Base-by-base conservation (phyloP, 83 land plant species). In the Picea mariana region DNA sequence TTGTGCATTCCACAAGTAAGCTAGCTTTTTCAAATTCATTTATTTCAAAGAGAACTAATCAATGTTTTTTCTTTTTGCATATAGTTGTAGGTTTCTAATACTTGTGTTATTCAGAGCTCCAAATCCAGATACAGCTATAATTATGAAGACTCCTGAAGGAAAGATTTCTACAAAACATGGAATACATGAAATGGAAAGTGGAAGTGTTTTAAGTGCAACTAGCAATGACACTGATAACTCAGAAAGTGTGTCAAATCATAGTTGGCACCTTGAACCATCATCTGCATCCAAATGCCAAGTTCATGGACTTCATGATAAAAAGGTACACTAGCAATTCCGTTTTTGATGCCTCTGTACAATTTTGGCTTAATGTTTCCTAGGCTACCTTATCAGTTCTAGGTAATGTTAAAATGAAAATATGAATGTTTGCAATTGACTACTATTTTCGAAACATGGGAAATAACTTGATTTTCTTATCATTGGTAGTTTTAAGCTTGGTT, bases 261-360 rank as follows among this genome's bases (percentile, higher is more conserved):
- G 77, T 80, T 44, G 67, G 12, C 87, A 86, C 27, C 23, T 82
- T 81, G 90, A 87, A 44, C 73, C 87, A 60, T 88, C 84, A 15
- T 85, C 89, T 79, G 89, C 96, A 79, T 88, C 92, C 17, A 89
- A 91, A 75, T 93, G 96, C 75, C 89, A 81, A 52, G 58, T 86
- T 8, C 88, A 65, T 60, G 87, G 63, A 59, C 88, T 80, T 84
- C 61, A 9, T 18, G 85, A 82, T 42, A 78, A 73, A 15, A 86
- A 88, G 90, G 90, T 88, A 86, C 6, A 71, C 8, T 17, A 13
- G 75, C 9, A 69, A 71, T n/a, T 6, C 3, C 20, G 13, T 60
- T 24, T 15, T 63, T 65, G 61, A n/a, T 78, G 42, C 12, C 75
- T 65, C 6, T 23, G 82, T 38, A 34, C 31, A 61, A 61, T 15